phyloP scores from a whole-genome alignment of 2,329 filamentous ascomycete species.

The Phyllosticta citrichinensis region DNA sequence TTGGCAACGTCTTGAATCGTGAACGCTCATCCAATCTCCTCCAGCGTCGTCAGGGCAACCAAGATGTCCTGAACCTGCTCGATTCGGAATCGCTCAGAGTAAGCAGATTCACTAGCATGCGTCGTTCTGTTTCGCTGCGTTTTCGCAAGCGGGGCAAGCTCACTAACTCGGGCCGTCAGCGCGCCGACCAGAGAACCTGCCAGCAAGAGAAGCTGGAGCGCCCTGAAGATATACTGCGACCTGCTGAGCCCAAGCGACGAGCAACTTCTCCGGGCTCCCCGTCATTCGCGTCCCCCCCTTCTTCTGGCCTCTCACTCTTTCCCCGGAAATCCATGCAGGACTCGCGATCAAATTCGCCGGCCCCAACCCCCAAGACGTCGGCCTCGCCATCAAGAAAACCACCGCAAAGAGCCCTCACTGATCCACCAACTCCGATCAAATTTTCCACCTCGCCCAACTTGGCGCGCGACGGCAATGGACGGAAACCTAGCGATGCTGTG shows the following conservation, averaged over 20 bases:
- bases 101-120: conserved; percentile 11
- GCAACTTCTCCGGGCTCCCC: conserved; percentile 25
- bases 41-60: conserved; percentile 24
- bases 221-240: conserved; percentile 8
- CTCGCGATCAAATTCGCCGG: conserved; percentile 1
- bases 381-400: background rate
- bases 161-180: conserved; percentile 1
- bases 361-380: background rate
- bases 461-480: background rate
- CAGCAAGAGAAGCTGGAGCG: conserved; percentile 14
- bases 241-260: conserved; percentile 19
- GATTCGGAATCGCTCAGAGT: conserved; percentile 25
- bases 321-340: conserved; percentile 4
- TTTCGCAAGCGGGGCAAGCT: background rate
- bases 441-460: background rate
- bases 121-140: background rate
- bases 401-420: background rate
- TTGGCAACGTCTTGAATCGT: conserved; percentile 58
- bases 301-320: background rate
- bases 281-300: conserved; percentile 8
- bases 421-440: background rate
- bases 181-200: background rate
- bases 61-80: conserved; percentile 24
- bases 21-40: conserved; percentile 23
- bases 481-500: background rate